A percentile compares a stretch with the other conserved stretches of the same genome.
Evolutionary conservation across 2,329 filamentous ascomycete genomes (phyloP).

Genomic region (Hirsutella minnesotensis): DNA sequence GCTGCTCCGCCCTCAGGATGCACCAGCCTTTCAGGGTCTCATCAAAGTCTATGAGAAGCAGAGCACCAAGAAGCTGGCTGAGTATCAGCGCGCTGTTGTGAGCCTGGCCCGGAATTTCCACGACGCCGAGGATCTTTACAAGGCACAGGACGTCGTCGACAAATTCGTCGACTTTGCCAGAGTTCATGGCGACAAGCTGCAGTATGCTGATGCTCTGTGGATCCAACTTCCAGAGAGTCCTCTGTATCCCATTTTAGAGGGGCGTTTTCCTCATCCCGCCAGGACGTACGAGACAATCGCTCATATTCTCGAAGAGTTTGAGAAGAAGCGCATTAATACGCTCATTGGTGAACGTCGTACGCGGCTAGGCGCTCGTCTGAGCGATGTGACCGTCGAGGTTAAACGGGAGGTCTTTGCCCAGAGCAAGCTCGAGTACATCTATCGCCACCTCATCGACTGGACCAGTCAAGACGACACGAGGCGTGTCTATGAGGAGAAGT

Average conservation of each 20-base stretch:
- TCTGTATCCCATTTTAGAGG: slow-evolving; percentile 73
- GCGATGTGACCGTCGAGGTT: slow-evolving; percentile 75
- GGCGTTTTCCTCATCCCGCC: slow-evolving; percentile 66
- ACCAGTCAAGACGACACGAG: slow-evolving; percentile 73
- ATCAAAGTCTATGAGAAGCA: slow-evolving; percentile 77
- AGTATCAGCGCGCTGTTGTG: slow-evolving; percentile 63
- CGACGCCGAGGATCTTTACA: slow-evolving; percentile 51
- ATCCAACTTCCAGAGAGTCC: slow-evolving; percentile 70
- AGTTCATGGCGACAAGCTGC: slow-evolving; percentile 55
- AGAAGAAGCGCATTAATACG: slow-evolving; percentile 80
- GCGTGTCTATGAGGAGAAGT: slow-evolving; percentile 79
- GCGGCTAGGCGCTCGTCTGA: slow-evolving; percentile 70
- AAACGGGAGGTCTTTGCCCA: slow-evolving; percentile 70
- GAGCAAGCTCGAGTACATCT: slow-evolving; percentile 70
- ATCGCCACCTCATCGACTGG: slow-evolving; percentile 82
- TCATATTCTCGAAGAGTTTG: slow-evolving; percentile 72
- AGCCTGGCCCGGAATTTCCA: slow-evolving; percentile 65
- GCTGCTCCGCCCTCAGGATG: slow-evolving; percentile 58
- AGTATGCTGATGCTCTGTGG: slow-evolving; percentile 66
- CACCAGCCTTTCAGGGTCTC: slow-evolving; percentile 85
- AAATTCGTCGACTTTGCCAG: slow-evolving; percentile 69
- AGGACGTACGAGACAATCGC: slow-evolving; percentile 74
- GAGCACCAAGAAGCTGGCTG: slow-evolving; percentile 52
- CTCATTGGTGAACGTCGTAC: slow-evolving; percentile 84
- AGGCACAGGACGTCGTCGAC: slow-evolving; percentile 57